These are phyloP conservation scores for Cryomyces antarcticus DNA, from an alignment of 495 filamentous ascomycete species.

Conservation along the genomic window DNA sequence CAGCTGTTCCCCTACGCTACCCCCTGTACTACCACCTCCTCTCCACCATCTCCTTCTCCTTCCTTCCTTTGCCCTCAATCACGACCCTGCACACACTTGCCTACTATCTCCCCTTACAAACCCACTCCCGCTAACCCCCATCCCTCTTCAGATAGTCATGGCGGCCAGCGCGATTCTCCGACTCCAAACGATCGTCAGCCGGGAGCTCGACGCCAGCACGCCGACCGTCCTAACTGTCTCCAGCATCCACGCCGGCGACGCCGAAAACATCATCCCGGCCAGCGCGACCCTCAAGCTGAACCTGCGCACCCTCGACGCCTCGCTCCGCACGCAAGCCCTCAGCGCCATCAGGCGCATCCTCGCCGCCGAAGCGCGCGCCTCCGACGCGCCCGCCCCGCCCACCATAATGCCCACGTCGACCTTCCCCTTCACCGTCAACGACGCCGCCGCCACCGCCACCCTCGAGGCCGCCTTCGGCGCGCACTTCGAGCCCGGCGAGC, in stretches of 20 bases:
- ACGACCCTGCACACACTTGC: too few relatives aligned
- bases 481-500: constrained; percentile 21
- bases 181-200: constrained; percentile 33
- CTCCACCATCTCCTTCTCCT: too few relatives aligned
- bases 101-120: too few relatives aligned
- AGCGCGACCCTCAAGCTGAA: constrained; percentile 28
- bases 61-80: too few relatives aligned
- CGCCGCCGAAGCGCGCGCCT: constrained; percentile 30
- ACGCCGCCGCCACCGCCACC: constrained; percentile 19
- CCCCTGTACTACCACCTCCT: constrained; percentile 3
- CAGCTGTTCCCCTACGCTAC: too few relatives aligned
- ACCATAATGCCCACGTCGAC: constrained; percentile 16
- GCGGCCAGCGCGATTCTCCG: constrained; percentile 30
- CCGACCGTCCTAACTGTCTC: constrained; percentile 33
- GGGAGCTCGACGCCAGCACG: constrained; percentile 31
- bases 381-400: constrained; percentile 21
- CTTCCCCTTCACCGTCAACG: constrained; percentile 33
- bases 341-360: constrained; percentile 30
- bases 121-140: too few relatives aligned
- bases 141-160: constrained; percentile 14
- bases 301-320: constrained; percentile 23
- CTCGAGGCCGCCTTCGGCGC: constrained; percentile 22
- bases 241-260: constrained; percentile 28
- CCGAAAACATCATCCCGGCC: constrained; percentile 34
- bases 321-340: constrained; percentile 23